Evolutionary conservation across 2,329 filamentous ascomycete species (phyloP).

Genomic region (Cladosporium sp.): DNA sequence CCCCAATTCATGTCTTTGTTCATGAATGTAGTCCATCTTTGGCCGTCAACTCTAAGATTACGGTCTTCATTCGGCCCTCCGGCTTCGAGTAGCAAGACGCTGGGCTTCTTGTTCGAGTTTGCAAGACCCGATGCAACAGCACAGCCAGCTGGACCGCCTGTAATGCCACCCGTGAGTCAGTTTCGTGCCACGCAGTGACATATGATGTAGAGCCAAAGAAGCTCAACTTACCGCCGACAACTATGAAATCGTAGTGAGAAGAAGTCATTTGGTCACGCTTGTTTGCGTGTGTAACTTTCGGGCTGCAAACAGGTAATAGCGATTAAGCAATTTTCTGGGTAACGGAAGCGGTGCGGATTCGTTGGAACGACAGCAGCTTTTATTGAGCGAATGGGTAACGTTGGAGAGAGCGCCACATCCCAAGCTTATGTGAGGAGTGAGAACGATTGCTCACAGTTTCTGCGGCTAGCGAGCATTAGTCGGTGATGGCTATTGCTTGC

Average conservation of each 20-base stretch:
- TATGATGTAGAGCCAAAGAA: neutral
- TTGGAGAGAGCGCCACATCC: neutral
- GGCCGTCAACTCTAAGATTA: conserved; percentile 39
- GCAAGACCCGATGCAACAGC: conserved; percentile 57
- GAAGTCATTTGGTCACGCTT: neutral
- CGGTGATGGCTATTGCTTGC: neutral
- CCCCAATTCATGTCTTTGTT: conserved; percentile 53
- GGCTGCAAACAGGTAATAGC: neutral
- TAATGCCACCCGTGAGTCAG: neutral
- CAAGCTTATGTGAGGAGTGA: neutral
- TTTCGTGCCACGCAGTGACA: neutral
- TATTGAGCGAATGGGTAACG: neutral
- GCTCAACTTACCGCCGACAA: conserved; percentile 41
- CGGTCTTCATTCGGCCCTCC: conserved; percentile 48
- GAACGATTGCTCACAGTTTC: neutral
- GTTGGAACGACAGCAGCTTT: neutral
- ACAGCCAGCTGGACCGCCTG: conserved; percentile 62
- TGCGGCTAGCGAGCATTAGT: neutral
- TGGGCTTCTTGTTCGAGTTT: conserved; percentile 48
- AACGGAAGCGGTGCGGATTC: neutral
- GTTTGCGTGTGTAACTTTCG: neutral
- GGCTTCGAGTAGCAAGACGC: conserved; percentile 62
- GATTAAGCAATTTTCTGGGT: neutral
- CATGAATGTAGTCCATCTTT: conserved; percentile 56
- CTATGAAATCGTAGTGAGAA: conserved; percentile 38